Evolutionary conservation across 2,329 filamentous ascomycete species (phyloP).

Genomic region (Ophiostoma quercus): DNA sequence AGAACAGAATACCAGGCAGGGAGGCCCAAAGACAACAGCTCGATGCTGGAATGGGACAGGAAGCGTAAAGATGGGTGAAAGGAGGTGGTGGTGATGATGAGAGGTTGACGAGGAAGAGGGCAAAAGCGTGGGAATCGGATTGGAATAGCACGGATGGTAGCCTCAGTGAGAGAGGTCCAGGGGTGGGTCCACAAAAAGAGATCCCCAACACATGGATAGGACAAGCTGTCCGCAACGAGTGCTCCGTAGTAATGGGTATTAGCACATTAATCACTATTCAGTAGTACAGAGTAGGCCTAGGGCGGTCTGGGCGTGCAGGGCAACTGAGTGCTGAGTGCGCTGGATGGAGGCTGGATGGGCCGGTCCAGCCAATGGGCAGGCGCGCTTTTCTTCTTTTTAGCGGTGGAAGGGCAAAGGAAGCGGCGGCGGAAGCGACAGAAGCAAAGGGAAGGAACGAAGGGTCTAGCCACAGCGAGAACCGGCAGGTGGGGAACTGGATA

Average conservation of each 20-base stretch:
- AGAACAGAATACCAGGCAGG: constrained; percentile 14
- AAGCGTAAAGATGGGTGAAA: constrained; percentile 14
- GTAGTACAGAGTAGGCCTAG: neutral
- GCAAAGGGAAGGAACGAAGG: constrained; percentile 13
- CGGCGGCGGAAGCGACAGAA: constrained; percentile 12
- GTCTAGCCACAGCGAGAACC: constrained; percentile 6
- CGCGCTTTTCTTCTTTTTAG: neutral
- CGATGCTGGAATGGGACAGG: neutral
- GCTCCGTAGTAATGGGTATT: constrained; percentile 1
- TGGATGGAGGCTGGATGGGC: neutral
- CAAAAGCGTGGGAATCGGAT: constrained; percentile 19
- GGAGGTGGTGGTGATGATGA: constrained; percentile 15
- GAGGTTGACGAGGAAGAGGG: constrained; percentile 16
- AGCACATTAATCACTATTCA: neutral
- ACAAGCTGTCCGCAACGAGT: constrained; percentile 23
- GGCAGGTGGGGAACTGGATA: neutral
- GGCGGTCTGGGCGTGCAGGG: neutral
- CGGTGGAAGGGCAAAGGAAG: neutral
- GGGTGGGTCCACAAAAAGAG: constrained; percentile 18
- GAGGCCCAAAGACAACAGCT: constrained; percentile 17
- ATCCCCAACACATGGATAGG: constrained; percentile 16
- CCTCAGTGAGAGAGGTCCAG: constrained; percentile 13
- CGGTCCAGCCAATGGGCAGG: constrained; percentile 3
- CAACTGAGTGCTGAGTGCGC: neutral
- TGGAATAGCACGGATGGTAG: neutral